Conservation (phyloP, 2,329 filamentous ascomycete species). For the Cucurbitaria berberidis region DNA sequence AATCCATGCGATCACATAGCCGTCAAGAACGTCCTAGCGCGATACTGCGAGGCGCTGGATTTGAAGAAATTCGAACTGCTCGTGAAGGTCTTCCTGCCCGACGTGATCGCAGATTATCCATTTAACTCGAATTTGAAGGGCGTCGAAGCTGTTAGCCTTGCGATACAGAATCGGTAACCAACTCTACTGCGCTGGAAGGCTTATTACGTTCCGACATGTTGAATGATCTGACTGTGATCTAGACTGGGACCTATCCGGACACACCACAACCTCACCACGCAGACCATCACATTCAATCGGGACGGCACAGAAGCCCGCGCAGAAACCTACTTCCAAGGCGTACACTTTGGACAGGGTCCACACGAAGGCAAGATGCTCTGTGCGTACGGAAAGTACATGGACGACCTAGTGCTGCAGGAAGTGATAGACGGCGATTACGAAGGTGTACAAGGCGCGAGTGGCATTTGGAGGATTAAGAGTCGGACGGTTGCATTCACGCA, state of each 20-base stretch:
- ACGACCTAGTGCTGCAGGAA: constrained; percentile 43
- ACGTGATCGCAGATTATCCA: constrained; percentile 52
- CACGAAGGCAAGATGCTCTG: constrained; percentile 51
- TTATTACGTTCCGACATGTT: not conserved
- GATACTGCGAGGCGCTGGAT: constrained; percentile 55
- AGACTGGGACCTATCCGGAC: constrained; percentile 51
- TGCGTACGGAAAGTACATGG: constrained; percentile 52
- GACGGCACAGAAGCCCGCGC: constrained; percentile 42
- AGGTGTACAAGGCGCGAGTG: constrained; percentile 46
- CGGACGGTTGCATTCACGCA: constrained; percentile 49
- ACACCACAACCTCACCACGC: constrained; percentile 53
- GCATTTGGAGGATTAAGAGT: constrained; percentile 49
- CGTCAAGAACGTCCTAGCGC: constrained; percentile 52
- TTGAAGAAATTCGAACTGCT: constrained; percentile 50
- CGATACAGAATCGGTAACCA: constrained; percentile 44
- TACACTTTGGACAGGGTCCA: constrained; percentile 52
- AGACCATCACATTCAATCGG: constrained; percentile 44
- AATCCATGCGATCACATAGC: constrained; percentile 42
- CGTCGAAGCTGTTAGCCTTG: constrained; percentile 38
- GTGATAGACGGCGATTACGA: constrained; percentile 29
- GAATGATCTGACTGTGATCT: not conserved
- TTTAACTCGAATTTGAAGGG: constrained; percentile 44
- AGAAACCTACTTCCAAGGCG: constrained; percentile 51
- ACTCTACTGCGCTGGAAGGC: not conserved
- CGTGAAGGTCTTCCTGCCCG: constrained; percentile 48